A percentile compares a stretch with the other conserved stretches of the same genome.
Conservation (phyloP, 768 basidiomycete species). For the Tylopilus subfusipes region DNA sequence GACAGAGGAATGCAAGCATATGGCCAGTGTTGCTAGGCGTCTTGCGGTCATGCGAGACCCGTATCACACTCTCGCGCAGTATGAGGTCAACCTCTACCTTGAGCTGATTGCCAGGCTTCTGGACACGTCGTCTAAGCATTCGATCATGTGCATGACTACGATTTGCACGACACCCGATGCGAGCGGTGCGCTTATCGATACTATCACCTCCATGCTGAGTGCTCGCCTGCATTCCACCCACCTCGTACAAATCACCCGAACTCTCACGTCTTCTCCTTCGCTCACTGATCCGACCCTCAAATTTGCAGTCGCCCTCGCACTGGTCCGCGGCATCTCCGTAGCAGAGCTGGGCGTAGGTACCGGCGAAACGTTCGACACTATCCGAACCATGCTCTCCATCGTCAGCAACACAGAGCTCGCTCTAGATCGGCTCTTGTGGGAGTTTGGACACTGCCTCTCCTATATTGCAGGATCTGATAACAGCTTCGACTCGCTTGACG, state of each 20-base stretch:
- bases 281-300: constrained; percentile 29
- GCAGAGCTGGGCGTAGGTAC: constrained; percentile 17
- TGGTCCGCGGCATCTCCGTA: constrained; percentile 31
- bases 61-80: constrained; percentile 39
- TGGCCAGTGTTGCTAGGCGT: constrained; percentile 38
- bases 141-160: constrained; percentile 42
- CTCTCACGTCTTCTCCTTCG: constrained; percentile 24
- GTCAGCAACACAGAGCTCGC: constrained; percentile 22
- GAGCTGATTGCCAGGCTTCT: constrained; percentile 48
- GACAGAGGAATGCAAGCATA: constrained; percentile 55
- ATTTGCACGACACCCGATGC: constrained; percentile 45
- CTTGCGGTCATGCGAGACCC: constrained; percentile 35
- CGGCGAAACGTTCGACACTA: constrained; percentile 25
- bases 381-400: constrained; percentile 26
- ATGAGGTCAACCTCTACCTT: constrained; percentile 49
- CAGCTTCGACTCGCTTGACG: constrained; percentile 29
- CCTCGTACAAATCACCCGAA: constrained; percentile 41
- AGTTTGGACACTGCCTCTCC: constrained; percentile 37
- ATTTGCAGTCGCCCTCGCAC: constrained; percentile 32
- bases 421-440: constrained; percentile 30
- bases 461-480: constrained; percentile 27
- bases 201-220: constrained; percentile 47
- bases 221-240: constrained; percentile 43
- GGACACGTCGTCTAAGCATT: constrained; percentile 35
- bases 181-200: constrained; percentile 37